Conservation (phyloP, 129 eudicot species). For the Chrysanthemum seticuspe region DNA sequence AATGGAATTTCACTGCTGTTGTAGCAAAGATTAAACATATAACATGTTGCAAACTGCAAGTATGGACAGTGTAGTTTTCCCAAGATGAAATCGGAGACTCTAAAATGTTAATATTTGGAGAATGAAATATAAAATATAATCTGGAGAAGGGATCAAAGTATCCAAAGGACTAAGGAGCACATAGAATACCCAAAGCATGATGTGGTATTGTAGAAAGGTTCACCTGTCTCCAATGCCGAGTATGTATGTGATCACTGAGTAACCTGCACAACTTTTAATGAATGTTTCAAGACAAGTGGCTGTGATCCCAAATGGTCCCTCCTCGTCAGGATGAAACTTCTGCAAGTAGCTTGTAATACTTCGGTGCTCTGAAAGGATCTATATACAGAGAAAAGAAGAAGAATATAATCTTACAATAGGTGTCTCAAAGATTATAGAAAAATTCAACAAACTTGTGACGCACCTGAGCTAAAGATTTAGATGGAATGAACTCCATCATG, state of each 20-base stretch:
- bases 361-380: constrained; percentile 96
- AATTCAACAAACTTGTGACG: constrained; percentile 14
- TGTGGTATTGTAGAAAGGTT: not conserved
- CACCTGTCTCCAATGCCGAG: constrained; percentile 99
- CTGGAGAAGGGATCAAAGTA: too few species aligned
- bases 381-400: not conserved
- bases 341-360: constrained; percentile 94
- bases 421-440: not conserved
- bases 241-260: constrained; percentile 95
- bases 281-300: constrained; percentile 96
- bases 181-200: not conserved
- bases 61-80: too few species aligned
- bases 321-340: constrained; percentile 94
- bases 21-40: too few species aligned
- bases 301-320: constrained; percentile 97
- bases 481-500: constrained; percentile 97
- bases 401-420: constrained; percentile 1
- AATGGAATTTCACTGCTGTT: too few species aligned
- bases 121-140: too few species aligned
- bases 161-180: too few species aligned
- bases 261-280: constrained; percentile 99
- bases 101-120: not conserved
- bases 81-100: not conserved
- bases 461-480: constrained; percentile 99
- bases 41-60: too few species aligned